A percentile compares a stretch with the other conserved stretches of the same genome.
Conservation (phyloP, 2,329 filamentous ascomycete genomes). For the Alternaria ethzedia region DNA sequence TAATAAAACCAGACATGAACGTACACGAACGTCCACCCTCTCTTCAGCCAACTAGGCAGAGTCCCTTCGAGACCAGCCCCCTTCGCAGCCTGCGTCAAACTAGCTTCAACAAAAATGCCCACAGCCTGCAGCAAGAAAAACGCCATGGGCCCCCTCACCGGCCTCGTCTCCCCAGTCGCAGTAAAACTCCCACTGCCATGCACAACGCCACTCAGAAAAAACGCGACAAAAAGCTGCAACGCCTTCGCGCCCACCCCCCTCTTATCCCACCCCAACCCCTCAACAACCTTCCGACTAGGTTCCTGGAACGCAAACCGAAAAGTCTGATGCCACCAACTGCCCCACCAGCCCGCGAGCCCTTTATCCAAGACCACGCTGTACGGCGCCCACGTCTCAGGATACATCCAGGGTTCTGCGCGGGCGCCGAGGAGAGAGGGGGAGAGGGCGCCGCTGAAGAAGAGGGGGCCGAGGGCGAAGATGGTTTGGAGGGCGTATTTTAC, state of each 20-base stretch:
- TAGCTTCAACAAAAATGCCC: slow-evolving; percentile 67
- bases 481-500: slow-evolving; percentile 67
- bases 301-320: slow-evolving; percentile 77
- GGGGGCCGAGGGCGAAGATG: slow-evolving; percentile 65
- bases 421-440: slow-evolving; percentile 66
- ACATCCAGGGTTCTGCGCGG: slow-evolving; percentile 66
- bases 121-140: slow-evolving; percentile 78
- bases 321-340: slow-evolving; percentile 87
- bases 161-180: slow-evolving; percentile 59
- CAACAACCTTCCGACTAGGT: slow-evolving; percentile 59
- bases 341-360: slow-evolving; percentile 84
- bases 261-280: slow-evolving; percentile 33
- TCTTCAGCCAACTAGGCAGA: slow-evolving; percentile 57
- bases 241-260: slow-evolving; percentile 46
- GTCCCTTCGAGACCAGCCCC: slow-evolving; percentile 38
- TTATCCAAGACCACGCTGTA: slow-evolving; percentile 65
- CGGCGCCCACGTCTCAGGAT: slow-evolving; percentile 64
- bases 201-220: slow-evolving; percentile 69
- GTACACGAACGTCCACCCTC: slow-evolving; percentile 66
- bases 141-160: slow-evolving; percentile 58
- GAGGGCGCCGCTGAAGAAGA: slow-evolving; percentile 66
- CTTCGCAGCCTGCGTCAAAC: slow-evolving; percentile 33
- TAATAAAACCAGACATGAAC: slow-evolving; percentile 70
- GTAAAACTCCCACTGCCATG: slow-evolving; percentile 76
- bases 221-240: slow-evolving; percentile 61